Percentiles rank a stretch among this genome's conserved stretches.
These are phyloP conservation scores for Cunninghamia lanceolata DNA, from an alignment of 75 land plant genomes.

Conservation along the genomic window DNA sequence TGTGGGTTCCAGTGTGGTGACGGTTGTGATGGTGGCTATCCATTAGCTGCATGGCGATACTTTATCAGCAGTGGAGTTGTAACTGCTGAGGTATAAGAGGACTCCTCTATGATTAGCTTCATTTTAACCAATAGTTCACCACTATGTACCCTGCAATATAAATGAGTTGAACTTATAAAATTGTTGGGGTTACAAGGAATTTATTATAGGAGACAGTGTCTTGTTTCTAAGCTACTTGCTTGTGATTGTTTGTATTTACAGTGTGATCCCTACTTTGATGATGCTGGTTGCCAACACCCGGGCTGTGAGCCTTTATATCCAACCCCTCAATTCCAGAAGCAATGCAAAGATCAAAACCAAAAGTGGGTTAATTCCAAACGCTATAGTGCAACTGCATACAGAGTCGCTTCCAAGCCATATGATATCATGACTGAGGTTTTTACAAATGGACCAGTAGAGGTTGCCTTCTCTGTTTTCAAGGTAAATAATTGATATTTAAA, in stretches of 20 bases:
- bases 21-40: slow-evolving; percentile 96
- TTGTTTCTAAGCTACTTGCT: background rate
- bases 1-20: slow-evolving; percentile 92
- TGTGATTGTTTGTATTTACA: slow-evolving; percentile 10
- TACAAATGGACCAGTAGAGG: slow-evolving; percentile 50
- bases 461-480: slow-evolving; percentile 41
- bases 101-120: background rate
- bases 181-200: background rate
- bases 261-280: slow-evolving; percentile 53
- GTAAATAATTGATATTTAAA: slow-evolving; percentile 6
- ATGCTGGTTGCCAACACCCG: slow-evolving; percentile 33
- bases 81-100: slow-evolving; percentile 64
- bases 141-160: background rate
- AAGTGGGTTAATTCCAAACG: slow-evolving; percentile 33
- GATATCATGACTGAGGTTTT: slow-evolving; percentile 46
- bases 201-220: background rate
- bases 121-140: background rate
- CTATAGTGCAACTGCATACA: slow-evolving; percentile 32
- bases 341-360: slow-evolving; percentile 37
- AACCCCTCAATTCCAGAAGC: slow-evolving; percentile 43
- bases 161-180: background rate
- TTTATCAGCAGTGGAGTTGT: slow-evolving; percentile 89
- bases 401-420: slow-evolving; percentile 21
- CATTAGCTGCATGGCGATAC: slow-evolving; percentile 85
- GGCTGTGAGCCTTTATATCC: slow-evolving; percentile 38